Evolutionary conservation across 176 grass and related monocot species (phyloP).

Genomic region (Thalia dealbata): DNA sequence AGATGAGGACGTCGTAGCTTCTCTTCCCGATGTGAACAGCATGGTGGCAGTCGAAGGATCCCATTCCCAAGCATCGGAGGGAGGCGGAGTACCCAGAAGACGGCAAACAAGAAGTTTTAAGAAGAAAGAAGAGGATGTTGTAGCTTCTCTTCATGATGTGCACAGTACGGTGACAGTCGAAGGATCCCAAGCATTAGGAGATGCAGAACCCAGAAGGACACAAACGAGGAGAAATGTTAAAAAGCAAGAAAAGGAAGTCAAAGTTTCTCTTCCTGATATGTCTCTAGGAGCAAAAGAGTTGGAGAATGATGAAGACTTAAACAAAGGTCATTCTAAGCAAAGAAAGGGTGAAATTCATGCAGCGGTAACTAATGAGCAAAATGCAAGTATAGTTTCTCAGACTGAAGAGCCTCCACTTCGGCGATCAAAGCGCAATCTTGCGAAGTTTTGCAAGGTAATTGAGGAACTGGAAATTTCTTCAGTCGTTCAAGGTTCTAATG

Average conservation of each 20-base stretch:
- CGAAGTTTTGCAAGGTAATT: not conserved
- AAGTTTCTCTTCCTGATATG: not conserved
- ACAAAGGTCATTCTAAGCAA: constrained; percentile 5
- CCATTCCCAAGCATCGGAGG: not conserved
- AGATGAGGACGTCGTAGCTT: not conserved
- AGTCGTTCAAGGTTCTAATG: not conserved
- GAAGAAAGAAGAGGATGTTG: not conserved
- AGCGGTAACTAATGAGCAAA: constrained; percentile 4
- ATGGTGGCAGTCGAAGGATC: not conserved
- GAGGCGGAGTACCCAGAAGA: not conserved
- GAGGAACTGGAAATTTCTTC: not conserved
- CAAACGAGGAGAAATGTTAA: not conserved
- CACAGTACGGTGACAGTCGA: constrained; percentile 12
- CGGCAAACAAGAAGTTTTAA: not conserved
- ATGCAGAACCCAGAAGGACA: not conserved
- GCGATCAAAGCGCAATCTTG: not conserved
- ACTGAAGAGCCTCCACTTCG: not conserved
- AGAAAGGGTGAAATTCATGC: constrained; percentile 9
- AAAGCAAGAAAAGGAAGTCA: not conserved
- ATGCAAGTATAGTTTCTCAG: constrained; percentile 7
- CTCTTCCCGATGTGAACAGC: constrained; percentile 20
- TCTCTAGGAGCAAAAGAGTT: not conserved
- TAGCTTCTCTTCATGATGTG: not conserved
- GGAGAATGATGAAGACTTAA: constrained; percentile 11
- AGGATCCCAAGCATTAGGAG: not conserved